Base-by-base conservation (phyloP, 345 rosid species). In the Brassica cretica region DNA sequence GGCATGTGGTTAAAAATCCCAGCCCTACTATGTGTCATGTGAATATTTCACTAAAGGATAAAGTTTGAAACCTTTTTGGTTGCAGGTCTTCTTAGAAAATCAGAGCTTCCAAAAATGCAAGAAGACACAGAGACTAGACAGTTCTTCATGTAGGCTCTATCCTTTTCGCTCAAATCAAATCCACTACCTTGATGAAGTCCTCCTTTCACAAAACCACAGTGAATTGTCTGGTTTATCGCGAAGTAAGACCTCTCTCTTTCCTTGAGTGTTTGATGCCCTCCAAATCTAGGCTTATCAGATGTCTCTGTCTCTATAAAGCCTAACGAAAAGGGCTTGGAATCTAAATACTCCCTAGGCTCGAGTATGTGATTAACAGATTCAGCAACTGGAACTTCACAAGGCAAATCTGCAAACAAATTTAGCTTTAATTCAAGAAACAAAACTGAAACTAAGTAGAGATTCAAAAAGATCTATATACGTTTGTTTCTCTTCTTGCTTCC, bases 91-190 rank as follows among this genome's bases (percentile, higher is more conserved):
- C 98, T 86, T 71, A 94, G 81, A 81, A 92, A 92, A 85, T 94
- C 98, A 79, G 91, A 92, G 87, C 90, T 92, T 59, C 97, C 97
- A 11, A 94, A 92, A 59, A 94, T 94, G 87, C 98, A 94, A 78
- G 98, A 92, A 78, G 98, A 90, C 29, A 94, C 98, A 2, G 83
- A 89, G 72, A 94, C 79, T 64, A 35, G 61, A 83, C 97, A 94
- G 71, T 84, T 84, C 75, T 83, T 88, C 97, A 94, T 89, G 72
- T 85, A 94, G 3, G 83, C 85, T 77, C 77, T 87, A 77, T 94
- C 94, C 70, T 56, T 85, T 72, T 85, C 93, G 25, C 81, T 87
- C 77, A 94, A 74, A 77, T 92, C 91, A 15, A 92, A 94, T 46
- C 89, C 91, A 64, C 84, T 68, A 81, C 86, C 84, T 12, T 87